Conservation (phyloP, 805 yeast genomes). For the Ogataea nakhonphanomensis region DNA sequence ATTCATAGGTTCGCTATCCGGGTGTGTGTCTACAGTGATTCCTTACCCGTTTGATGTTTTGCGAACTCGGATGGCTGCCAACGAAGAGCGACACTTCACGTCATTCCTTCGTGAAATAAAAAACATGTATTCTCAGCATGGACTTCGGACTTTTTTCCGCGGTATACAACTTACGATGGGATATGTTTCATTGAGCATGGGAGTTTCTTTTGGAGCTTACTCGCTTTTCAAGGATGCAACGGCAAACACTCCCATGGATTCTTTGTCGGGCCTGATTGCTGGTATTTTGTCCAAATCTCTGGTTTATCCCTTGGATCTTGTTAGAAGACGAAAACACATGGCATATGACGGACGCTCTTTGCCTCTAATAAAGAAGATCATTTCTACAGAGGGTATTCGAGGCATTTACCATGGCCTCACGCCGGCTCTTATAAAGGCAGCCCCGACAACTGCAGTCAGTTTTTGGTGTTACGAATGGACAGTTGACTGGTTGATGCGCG, state of each 20-base stretch:
- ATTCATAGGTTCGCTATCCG: constrained; percentile 74
- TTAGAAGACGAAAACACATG: constrained; percentile 77
- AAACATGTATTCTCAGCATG: constrained; percentile 33
- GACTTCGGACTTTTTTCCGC: constrained; percentile 44
- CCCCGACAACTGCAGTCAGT: constrained; percentile 59
- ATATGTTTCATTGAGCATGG: constrained; percentile 69
- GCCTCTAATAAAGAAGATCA: constrained; percentile 37
- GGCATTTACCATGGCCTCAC: constrained; percentile 76
- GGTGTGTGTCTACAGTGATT: constrained; percentile 62
- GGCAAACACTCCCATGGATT: constrained; percentile 41
- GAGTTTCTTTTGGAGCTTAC: constrained; percentile 70
- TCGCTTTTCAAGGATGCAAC: constrained; percentile 44
- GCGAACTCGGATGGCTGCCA: constrained; percentile 81
- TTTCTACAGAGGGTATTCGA: constrained; percentile 52
- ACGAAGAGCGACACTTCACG: constrained; percentile 36
- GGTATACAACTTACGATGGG: constrained; percentile 51
- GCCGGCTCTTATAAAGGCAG: constrained; percentile 70
- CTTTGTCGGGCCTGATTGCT: constrained; percentile 67
- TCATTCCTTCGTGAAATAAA: constrained; percentile 34
- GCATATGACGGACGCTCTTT: constrained; percentile 17
- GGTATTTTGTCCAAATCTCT: constrained; percentile 71
- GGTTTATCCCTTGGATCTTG: constrained; percentile 83
- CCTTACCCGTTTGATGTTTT: constrained; percentile 93
- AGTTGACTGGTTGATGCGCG: constrained; percentile 22
- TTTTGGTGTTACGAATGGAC: constrained; percentile 33